phyloP scores from a whole-genome alignment of 495 filamentous ascomycete species.

The Glonium stellatum region DNA sequence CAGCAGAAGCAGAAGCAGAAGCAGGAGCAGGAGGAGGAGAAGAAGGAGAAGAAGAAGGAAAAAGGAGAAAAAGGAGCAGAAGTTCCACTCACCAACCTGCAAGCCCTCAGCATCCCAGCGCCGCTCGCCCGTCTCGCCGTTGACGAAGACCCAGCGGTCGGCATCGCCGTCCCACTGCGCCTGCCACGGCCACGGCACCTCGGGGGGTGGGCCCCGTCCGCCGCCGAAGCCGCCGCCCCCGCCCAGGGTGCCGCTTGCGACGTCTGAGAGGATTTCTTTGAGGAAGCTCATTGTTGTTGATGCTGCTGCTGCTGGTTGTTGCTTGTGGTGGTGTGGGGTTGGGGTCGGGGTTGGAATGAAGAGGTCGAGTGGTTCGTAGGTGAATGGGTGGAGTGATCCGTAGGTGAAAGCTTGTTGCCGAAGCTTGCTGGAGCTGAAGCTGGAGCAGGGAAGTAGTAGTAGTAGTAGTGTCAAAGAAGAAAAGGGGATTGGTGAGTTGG shows the following conservation, averaged over 20 bases:
- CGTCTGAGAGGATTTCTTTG: not conserved
- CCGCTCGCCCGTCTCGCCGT: constrained; percentile 51
- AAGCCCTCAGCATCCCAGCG: constrained; percentile 45
- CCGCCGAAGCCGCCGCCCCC: constrained; percentile 1
- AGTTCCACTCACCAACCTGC: not conserved
- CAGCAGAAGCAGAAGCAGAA: not conserved
- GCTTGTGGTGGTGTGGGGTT: no score
- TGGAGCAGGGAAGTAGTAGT: no score
- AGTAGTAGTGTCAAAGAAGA: no score
- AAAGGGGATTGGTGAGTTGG: no score
- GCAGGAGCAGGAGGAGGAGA: not conserved
- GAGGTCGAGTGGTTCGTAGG: no score
- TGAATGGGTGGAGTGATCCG: no score
- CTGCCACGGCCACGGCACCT: constrained; percentile 51
- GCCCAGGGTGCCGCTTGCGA: not conserved
- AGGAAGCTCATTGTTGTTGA: no score
- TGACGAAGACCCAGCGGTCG: constrained; percentile 55
- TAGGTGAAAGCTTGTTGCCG: no score
- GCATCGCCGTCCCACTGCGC: constrained; percentile 51
- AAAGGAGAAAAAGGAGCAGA: not conserved
- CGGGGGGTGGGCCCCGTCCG: no score
- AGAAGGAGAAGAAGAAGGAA: not conserved
- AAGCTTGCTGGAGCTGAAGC: no score
- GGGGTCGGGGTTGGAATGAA: no score
- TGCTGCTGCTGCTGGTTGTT: no score